Base-by-base conservation (phyloP, 306 rosid genomes). In the Vachellia collinsii region DNA sequence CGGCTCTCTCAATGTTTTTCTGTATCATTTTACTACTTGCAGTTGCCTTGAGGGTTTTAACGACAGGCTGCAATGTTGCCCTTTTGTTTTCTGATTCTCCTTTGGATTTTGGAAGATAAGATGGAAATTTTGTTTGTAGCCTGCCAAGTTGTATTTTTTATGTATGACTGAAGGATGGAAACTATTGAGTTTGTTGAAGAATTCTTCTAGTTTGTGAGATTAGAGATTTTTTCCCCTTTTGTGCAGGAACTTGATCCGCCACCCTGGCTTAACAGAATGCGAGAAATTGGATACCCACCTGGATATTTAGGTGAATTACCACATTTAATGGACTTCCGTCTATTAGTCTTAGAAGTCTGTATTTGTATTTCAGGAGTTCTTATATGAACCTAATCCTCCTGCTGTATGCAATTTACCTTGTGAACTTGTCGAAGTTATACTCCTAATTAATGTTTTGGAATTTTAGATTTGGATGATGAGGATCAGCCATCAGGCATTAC, bases 261-360 rank as follows among this genome's bases (percentile, higher is more conserved):
- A 61, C 98, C 98, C 14, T 96, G 98, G 99, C 97, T 96, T 76
- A 81, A 85, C 88, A 92, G 98, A 90, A 96, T 96, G 99, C 96
- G 92, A 47, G 99, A 96, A 88, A 64, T 96, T 59, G 99, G 99
- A 81, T 96, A 96, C 91, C 99, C 99, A 41, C 97, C 92, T 1
- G 98, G 98, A 90, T 96, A 96, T 86, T 85, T 96, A 53, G 99
- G 99, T 96, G 92, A 76, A 76, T 36, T 58, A 75, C 50, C 67
- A 14, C 51, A 20, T 84, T 50, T 81, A 82, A 67, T 80, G 56
- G 78, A 66, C 44, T 69, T 62, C 50, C 79, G n/a, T 37, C 65
- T 44, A 11, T 43, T 43, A 70, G 72, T 51, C 54, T 54, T 82
- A 14, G 44, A 22, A 50, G 25, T 17, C 25, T 72, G 43, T 37